These are phyloP conservation scores for Graphilbum sp. DNA, from an alignment of 2,329 filamentous ascomycete genomes.

Conservation along the genomic window DNA sequence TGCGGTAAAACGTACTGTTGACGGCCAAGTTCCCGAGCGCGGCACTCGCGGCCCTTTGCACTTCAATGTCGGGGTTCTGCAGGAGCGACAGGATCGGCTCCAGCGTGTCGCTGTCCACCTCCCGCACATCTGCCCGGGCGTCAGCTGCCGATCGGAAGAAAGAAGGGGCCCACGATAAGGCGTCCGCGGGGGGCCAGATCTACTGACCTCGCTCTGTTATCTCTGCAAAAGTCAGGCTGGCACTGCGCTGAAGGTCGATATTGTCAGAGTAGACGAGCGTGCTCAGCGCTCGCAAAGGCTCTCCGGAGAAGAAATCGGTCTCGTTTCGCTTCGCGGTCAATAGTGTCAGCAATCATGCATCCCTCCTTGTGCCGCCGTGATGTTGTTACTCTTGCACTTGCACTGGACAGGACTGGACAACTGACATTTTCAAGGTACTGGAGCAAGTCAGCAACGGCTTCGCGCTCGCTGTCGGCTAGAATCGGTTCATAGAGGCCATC, in stretches of 20 bases:
- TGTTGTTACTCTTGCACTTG: too few species aligned
- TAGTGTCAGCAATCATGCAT: too few species aligned
- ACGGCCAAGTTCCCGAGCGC: slow-evolving; percentile 92
- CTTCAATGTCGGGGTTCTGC: slow-evolving; percentile 90
- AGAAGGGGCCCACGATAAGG: background rate
- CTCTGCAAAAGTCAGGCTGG: slow-evolving; percentile 94
- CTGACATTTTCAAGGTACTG: slow-evolving; percentile 92
- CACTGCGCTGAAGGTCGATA: slow-evolving; percentile 91
- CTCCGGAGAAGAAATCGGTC: slow-evolving; percentile 95
- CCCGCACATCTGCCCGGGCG: slow-evolving; percentile 66
- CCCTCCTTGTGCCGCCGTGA: too few species aligned
- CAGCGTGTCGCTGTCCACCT: slow-evolving; percentile 87
- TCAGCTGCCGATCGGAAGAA: background rate
- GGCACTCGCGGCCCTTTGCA: slow-evolving; percentile 89
- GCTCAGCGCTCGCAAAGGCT: slow-evolving; percentile 82
- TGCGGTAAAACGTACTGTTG: slow-evolving; percentile 58
- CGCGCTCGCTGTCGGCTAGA: slow-evolving; percentile 86
- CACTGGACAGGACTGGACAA: slow-evolving; percentile 10
- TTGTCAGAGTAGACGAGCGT: slow-evolving; percentile 98
- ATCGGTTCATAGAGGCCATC: slow-evolving; percentile 75
- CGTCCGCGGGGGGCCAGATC: background rate
- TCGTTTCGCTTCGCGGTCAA: slow-evolving; percentile 74
- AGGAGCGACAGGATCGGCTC: slow-evolving; percentile 92
- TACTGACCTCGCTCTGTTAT: slow-evolving; percentile 85
- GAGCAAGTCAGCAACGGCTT: slow-evolving; percentile 88